Evolutionary conservation across 2,329 filamentous ascomycete genomes (phyloP).

Genomic region (Ascochyta fabae): DNA sequence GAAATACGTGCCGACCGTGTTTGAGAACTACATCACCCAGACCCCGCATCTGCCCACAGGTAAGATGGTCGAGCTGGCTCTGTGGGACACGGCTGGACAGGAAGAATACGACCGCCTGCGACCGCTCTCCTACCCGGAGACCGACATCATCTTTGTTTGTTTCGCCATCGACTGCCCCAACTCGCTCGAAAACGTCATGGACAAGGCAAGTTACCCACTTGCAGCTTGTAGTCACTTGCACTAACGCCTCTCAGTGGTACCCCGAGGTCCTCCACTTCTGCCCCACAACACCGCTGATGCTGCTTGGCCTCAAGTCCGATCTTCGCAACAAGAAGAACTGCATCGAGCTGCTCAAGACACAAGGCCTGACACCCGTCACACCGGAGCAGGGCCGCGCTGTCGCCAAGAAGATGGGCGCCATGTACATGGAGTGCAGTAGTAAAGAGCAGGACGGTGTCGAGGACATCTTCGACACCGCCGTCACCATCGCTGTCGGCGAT

Average conservation of each 20-base stretch:
- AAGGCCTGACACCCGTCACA: slow-evolving; percentile 94
- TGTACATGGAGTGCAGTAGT: slow-evolving; percentile 98
- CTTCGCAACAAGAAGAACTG: slow-evolving; percentile 94
- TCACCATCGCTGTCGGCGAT: slow-evolving; percentile 86
- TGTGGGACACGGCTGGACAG: slow-evolving; percentile 98
- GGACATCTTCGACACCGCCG: slow-evolving; percentile 92
- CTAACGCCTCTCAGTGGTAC: slow-evolving; percentile 78
- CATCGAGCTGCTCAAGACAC: slow-evolving; percentile 98
- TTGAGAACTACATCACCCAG: slow-evolving; percentile 99
- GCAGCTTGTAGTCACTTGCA: neutral
- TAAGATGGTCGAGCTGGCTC: slow-evolving; percentile 93
- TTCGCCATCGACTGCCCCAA: slow-evolving; percentile 99
- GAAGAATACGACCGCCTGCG: slow-evolving; percentile 97
- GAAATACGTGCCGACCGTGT: slow-evolving; percentile 99
- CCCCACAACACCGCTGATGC: slow-evolving; percentile 92
- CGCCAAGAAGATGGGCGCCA: slow-evolving; percentile 89
- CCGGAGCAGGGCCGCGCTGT: slow-evolving; percentile 87
- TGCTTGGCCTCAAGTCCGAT: slow-evolving; percentile 96
- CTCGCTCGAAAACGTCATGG: slow-evolving; percentile 96
- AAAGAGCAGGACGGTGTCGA: slow-evolving; percentile 97
- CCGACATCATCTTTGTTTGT: slow-evolving; percentile 96
- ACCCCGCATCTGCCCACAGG: slow-evolving; percentile 85
- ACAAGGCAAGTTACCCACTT: slow-evolving; percentile 73
- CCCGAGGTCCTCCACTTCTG: slow-evolving; percentile 99
- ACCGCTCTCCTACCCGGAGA: slow-evolving; percentile 96